A percentile compares a stretch with the other conserved stretches of the same genome.
phyloP scores from a whole-genome alignment of 768 basidiomycete species.

The Termitomyces sp. region DNA sequence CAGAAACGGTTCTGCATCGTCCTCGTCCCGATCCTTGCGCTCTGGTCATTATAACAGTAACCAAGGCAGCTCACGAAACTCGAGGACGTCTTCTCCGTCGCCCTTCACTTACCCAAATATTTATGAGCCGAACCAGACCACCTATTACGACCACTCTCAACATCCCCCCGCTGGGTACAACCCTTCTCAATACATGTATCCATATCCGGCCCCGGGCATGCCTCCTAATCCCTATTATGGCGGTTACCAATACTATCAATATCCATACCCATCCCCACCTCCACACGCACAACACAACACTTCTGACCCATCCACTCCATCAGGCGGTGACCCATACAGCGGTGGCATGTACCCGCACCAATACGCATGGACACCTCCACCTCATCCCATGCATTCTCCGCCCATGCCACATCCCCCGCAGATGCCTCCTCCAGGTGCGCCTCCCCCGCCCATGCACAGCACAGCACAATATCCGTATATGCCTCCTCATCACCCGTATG shows the following conservation, averaged over 20 bases:
- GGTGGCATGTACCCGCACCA: conserved; percentile 29
- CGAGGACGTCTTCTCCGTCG: conserved; percentile 65
- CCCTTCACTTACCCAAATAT: conserved; percentile 72
- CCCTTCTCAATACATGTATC: conserved; percentile 48
- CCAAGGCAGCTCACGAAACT: conserved; percentile 64
- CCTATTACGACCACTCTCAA: conserved; percentile 27
- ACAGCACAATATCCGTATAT: conserved; percentile 31
- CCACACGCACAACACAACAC: conserved; percentile 27
- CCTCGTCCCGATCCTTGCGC: conserved; percentile 59
- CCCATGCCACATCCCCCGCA: conserved; percentile 28
- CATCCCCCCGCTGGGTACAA: conserved; percentile 40
- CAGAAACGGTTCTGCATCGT: conserved; percentile 44
- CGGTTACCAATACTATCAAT: conserved; percentile 39
- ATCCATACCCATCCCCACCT: conserved; percentile 34
- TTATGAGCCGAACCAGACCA: conserved; percentile 50
- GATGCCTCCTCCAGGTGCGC: conserved; percentile 20
- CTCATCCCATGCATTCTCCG: conserved; percentile 28
- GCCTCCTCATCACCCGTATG: conserved; percentile 26
- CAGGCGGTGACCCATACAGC: conserved; percentile 28
- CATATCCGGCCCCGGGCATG: conserved; percentile 42
- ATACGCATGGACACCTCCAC: conserved; percentile 37
- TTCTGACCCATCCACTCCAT: conserved; percentile 29
- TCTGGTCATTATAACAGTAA: conserved; percentile 47
- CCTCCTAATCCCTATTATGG: conserved; percentile 37
- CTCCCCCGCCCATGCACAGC: conserved; percentile 25